Conservation (phyloP, 2,329 filamentous ascomycete species). For the Fusarium buharicum region DNA sequence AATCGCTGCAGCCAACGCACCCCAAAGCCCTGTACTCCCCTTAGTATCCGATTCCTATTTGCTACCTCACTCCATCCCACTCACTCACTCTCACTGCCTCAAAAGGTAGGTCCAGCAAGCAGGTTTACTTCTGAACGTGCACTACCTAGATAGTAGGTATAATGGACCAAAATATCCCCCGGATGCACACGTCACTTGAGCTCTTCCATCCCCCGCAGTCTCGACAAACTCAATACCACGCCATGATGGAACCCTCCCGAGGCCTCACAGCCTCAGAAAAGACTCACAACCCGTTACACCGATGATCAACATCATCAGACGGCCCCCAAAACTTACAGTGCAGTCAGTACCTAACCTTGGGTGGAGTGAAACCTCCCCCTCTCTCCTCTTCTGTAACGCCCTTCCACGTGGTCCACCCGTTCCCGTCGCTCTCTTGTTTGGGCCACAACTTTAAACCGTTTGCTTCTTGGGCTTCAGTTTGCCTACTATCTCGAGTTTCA, state of each 20-base stretch:
- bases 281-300: slow-evolving; percentile 1
- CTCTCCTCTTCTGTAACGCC: slow-evolving; percentile 13
- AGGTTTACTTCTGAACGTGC: too few relatives aligned
- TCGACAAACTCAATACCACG: slow-evolving; percentile 20
- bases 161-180: too few relatives aligned
- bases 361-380: slow-evolving; percentile 25
- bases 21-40: neutral
- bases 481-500: neutral
- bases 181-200: neutral
- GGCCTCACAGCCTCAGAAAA: too few relatives aligned
- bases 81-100: too few relatives aligned
- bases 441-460: neutral
- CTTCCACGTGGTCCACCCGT: slow-evolving; percentile 37
- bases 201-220: slow-evolving; percentile 19
- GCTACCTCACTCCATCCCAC: too few relatives aligned
- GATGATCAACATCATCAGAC: slow-evolving; percentile 30
- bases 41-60: too few relatives aligned
- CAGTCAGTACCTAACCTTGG: slow-evolving; percentile 2
- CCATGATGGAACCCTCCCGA: slow-evolving; percentile 17
- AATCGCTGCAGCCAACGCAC: neutral
- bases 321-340: too few relatives aligned
- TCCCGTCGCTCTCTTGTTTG: slow-evolving; percentile 20
- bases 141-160: too few relatives aligned
- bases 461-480: neutral
- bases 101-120: too few relatives aligned